These are phyloP conservation scores for Bruguiera gymnorhiza DNA, from an alignment of 345 rosid genomes.

Conservation along the genomic window DNA sequence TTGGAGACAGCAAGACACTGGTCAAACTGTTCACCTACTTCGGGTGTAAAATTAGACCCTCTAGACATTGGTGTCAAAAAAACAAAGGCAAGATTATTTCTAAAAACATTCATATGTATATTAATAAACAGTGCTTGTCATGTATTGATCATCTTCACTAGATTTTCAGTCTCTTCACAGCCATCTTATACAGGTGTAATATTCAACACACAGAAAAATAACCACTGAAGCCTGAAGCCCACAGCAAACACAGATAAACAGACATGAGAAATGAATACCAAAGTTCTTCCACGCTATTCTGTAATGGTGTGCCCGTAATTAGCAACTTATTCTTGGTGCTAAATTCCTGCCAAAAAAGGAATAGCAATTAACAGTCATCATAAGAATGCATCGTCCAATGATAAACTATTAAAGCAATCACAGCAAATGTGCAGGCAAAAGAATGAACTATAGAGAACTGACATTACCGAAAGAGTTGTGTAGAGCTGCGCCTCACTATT, in stretches of 20 bases:
- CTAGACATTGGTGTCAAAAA: no score
- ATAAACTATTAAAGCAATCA: slow-evolving; percentile 18
- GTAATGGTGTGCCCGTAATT: slow-evolving; percentile 97
- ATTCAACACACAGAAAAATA: not conserved
- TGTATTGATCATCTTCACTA: not conserved
- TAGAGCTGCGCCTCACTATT: slow-evolving; percentile 98
- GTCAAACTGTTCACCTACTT: no score
- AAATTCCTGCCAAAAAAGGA: slow-evolving; percentile 63
- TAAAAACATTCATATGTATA: not conserved
- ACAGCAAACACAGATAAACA: not conserved
- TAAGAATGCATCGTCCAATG: slow-evolving; percentile 6
- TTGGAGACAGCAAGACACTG: no score
- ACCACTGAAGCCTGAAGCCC: not conserved
- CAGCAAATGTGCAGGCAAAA: slow-evolving; percentile 5
- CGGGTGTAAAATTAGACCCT: no score
- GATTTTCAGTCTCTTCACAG: not conserved
- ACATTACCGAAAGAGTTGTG: slow-evolving; percentile 74
- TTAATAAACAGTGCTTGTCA: not conserved
- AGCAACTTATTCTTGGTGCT: slow-evolving; percentile 96
- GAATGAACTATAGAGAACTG: slow-evolving; percentile 13
- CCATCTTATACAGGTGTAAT: not conserved
- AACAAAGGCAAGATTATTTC: not conserved
- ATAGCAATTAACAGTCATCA: not conserved
- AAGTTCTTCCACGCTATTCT: slow-evolving; percentile 98
- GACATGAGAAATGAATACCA: slow-evolving; percentile 51